Evolutionary conservation across 2,329 filamentous ascomycete species (phyloP).

Genomic region (Camillea tinctor): DNA sequence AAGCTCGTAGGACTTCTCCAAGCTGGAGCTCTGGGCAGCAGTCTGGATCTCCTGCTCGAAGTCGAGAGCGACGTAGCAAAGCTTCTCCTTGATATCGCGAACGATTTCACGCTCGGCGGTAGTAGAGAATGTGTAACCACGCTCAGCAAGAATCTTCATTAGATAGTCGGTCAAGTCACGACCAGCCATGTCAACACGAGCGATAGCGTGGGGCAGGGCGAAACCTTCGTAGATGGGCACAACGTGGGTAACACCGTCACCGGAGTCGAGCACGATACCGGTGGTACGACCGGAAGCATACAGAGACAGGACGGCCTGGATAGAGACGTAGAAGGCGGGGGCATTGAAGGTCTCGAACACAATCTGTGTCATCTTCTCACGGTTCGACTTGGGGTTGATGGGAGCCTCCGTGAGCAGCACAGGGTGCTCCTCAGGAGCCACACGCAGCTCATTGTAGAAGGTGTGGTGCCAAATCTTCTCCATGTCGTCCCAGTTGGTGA

Average conservation of each 20-base stretch:
- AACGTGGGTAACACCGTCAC: constrained; percentile 99
- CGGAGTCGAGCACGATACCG: constrained; percentile 99
- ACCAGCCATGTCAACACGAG: constrained; percentile 99
- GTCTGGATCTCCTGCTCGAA: constrained; percentile 99
- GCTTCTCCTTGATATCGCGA: constrained; percentile 99
- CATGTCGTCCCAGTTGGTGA: constrained; percentile 99
- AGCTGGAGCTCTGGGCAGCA: constrained; percentile 94
- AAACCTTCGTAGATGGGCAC: constrained; percentile 99
- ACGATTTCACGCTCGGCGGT: constrained; percentile 99
- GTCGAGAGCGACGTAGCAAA: constrained; percentile 99
- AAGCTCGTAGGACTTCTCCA: constrained; percentile 99
- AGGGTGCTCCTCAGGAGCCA: constrained; percentile 99
- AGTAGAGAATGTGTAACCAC: constrained; percentile 99
- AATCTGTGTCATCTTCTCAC: constrained; percentile 99
- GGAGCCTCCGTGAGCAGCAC: constrained; percentile 98
- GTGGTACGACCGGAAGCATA: constrained; percentile 99
- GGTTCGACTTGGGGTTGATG: constrained; percentile 99
- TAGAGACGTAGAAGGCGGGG: constrained; percentile 99
- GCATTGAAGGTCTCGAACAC: constrained; percentile 99
- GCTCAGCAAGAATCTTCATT: constrained; percentile 99
- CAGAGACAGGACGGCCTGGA: constrained; percentile 98
- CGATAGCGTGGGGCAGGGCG: constrained; percentile 99
- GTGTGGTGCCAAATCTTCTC: constrained; percentile 99
- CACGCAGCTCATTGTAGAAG: constrained; percentile 99
- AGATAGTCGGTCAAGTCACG: constrained; percentile 99